A percentile compares a stretch with the other conserved stretches of the same genome.
phyloP scores from a whole-genome alignment of 176 grass and related monocot genomes.

The bread wheat (Triticum aestivum) region DNA sequence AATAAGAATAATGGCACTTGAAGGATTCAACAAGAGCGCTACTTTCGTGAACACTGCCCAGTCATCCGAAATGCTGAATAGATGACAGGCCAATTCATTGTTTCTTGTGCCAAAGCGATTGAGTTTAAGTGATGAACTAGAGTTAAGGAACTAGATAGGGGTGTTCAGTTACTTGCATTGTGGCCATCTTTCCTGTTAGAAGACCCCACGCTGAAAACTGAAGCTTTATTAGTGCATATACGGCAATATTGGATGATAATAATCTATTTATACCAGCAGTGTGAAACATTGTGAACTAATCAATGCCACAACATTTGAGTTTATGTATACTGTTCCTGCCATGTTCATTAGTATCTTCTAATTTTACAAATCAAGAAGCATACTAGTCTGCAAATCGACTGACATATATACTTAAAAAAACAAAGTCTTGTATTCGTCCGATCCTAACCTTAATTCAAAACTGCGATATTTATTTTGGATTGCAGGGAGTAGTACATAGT shows the following conservation, averaged over 20 bases:
- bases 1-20: conserved; percentile 57
- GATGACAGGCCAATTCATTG: conserved; percentile 22
- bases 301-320: background rate
- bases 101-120: background rate
- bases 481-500: no score
- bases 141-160: background rate
- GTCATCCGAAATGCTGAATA: conserved; percentile 67
- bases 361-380: no score
- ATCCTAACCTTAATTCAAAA: no score
- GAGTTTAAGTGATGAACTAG: background rate
- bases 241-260: background rate
- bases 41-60: conserved; percentile 61
- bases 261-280: conserved; percentile 1
- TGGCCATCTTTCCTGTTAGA: background rate
- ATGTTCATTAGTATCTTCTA: background rate
- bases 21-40: conserved; percentile 85
- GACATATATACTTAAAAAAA: no score
- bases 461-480: no score
- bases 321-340: background rate
- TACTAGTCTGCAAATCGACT: no score
- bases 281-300: background rate
- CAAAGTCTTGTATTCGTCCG: no score
- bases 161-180: background rate
- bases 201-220: background rate
- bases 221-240: background rate